Percentiles rank a stretch among this genome's conserved stretches.
Evolutionary conservation across 2,329 filamentous ascomycete species (phyloP).

Genomic region (Camptophora hylomeconis): DNA sequence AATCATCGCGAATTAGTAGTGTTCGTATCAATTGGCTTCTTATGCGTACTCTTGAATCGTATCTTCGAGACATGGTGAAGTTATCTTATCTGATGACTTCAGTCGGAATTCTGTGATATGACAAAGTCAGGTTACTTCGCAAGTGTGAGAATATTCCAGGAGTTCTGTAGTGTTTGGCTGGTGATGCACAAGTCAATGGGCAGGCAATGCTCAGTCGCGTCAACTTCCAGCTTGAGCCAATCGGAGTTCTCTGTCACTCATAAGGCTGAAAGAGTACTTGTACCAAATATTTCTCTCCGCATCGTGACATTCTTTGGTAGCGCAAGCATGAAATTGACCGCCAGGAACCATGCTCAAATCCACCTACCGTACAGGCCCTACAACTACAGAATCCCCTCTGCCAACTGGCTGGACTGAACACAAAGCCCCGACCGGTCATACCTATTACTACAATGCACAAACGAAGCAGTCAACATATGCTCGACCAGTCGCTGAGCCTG

Average conservation of each 20-base stretch:
- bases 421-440: constrained; percentile 68
- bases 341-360: constrained; percentile 53
- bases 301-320: no score
- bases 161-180: no score
- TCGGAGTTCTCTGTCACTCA: no score
- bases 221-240: no score
- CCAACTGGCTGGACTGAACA: constrained; percentile 85
- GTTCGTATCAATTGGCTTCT: constrained; percentile 7
- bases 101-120: no score
- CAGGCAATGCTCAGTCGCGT: no score
- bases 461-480: constrained; percentile 82
- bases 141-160: no score
- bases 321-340: no score
- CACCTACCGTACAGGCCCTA: constrained; percentile 49
- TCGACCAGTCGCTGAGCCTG: constrained; percentile 38
- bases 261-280: no score
- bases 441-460: constrained; percentile 73
- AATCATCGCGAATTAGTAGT: constrained; percentile 10
- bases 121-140: no score
- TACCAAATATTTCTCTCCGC: no score
- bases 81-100: background rate
- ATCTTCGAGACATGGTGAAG: constrained; percentile 76
- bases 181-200: no score
- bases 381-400: constrained; percentile 37
- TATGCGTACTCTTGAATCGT: constrained; percentile 77